Evolutionary conservation across 495 filamentous ascomycete species (phyloP).

Genomic region (Aspergillus ellipticus): DNA sequence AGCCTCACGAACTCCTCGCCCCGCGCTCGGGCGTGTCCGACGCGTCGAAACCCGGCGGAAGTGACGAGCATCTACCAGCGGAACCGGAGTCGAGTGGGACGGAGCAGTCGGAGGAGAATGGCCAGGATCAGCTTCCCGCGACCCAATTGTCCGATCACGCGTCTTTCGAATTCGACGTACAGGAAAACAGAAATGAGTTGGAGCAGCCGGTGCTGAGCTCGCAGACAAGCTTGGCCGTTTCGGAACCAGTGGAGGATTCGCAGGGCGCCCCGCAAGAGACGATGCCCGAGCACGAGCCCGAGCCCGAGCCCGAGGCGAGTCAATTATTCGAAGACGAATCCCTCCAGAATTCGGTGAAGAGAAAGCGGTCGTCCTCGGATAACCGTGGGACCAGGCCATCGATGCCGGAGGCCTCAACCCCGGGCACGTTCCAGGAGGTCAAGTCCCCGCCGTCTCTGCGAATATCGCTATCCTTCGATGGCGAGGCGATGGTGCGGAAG

Average conservation of each 20-base stretch:
- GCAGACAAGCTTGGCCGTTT: slow-evolving; percentile 37
- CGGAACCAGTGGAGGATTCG: slow-evolving; percentile 27
- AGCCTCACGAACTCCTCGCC: slow-evolving; percentile 72
- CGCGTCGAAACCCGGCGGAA: slow-evolving; percentile 48
- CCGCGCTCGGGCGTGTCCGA: slow-evolving; percentile 47
- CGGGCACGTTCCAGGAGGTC: slow-evolving; percentile 17
- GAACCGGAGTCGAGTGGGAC: slow-evolving; percentile 34
- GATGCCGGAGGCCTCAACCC: slow-evolving; percentile 14
- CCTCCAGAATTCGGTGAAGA: slow-evolving; percentile 25
- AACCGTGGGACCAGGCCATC: slow-evolving; percentile 16
- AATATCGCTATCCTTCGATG: slow-evolving; percentile 74
- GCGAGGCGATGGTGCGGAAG: slow-evolving; percentile 74
- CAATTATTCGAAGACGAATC: slow-evolving; percentile 20
- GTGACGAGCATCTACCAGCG: slow-evolving; percentile 39
- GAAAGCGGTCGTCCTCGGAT: slow-evolving; percentile 38
- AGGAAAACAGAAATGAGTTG: slow-evolving; percentile 25
- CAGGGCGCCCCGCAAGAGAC: slow-evolving; percentile 25
- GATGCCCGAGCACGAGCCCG: slow-evolving; percentile 14
- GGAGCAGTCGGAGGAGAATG: slow-evolving; percentile 24
- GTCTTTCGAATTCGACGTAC: slow-evolving; percentile 32
- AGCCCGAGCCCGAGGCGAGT: slow-evolving; percentile 10
- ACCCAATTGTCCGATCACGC: slow-evolving; percentile 27
- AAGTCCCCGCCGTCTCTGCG: slow-evolving; percentile 46
- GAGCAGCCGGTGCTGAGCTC: slow-evolving; percentile 28
- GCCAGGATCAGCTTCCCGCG: slow-evolving; percentile 15